Evolutionary conservation across 2,329 filamentous ascomycete genomes (phyloP), one percentile per base, ranked within the genome.

Genomic region (Pseudogymnoascus sp.): DNA sequence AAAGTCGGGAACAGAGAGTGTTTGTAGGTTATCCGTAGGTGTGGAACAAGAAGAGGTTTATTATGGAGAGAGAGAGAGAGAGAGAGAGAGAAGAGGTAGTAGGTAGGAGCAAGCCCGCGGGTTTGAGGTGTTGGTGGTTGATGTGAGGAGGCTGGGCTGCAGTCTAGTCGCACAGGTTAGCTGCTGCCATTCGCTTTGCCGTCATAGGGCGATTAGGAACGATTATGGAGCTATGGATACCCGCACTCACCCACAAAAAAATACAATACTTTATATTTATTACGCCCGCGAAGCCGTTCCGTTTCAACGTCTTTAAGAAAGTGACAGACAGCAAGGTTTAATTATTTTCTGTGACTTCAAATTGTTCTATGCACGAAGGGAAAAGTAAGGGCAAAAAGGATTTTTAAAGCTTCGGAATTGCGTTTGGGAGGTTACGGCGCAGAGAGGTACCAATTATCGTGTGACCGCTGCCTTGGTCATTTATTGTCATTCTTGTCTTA

Each of bases 201-300:
- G 47, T 54, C 47, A 54, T 54, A 54, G 47, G 47, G 47, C 47
- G 47, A 54, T 54, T 54, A 54, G 47, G 43, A 32, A 12, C 47
- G 47, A 54, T 54, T 32, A 54, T 54, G 47, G 47, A 34, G 47
- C 47, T 54, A 54, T 54, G 47, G 22, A 50, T 50, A 8, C 47
- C 47, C 47, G 47, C 47, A 54, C 47, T 54, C 47, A 54, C 47
- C 28, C 47, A 54, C 47, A 54, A 54, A 16, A 50, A 54, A 20
- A 9, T 11, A 43, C 28, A 54, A 54, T 54, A 54, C 47, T 34
- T 32, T 54, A 54, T 54, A 43, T 22, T 54, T 20, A 25, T 54
- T 32, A n/a, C 28, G 25, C 25, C 30, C 38, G 9, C 18, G 43
- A 50, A 50, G 43, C 4, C 22, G 2, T 2, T 32, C 47, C 25